Evolutionary conservation across 2,329 filamentous ascomycete species (phyloP), one percentile per base, ranked within the genome.

Genomic region (Xylariales sp.): DNA sequence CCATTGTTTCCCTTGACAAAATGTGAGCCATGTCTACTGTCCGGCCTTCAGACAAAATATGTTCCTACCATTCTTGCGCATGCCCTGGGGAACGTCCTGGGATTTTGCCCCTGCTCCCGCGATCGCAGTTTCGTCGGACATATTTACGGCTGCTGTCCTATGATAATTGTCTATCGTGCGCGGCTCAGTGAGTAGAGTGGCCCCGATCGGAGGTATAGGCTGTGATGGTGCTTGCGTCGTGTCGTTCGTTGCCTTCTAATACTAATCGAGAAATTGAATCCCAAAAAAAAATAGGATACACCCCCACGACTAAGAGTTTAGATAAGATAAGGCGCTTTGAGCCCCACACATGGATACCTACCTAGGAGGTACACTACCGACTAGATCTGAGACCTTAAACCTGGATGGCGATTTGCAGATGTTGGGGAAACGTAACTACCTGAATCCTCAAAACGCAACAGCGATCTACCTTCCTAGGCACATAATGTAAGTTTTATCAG

Each of bases 1-100:
- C 96, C 96, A 99, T 83, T 97, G 93, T 84, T 98, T 97, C 78
- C 96, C 96, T 97, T 77, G 50, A 62, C 64, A 62, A 60, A 61
- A 71, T 68, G 72, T 64, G 28, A 70, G 72, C 53, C 10, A 49
- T n/a, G 28, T 39, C 28, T 52, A 28, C 34, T 39, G 53, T 12
- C 23, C 30, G 3, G 10, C 28, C 34, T 48, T 41, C 0, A n/a
- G n/a, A 43, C 7, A 12, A 18, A 34, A 50, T 54, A 30, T 45
- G 23, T 67, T 75, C 82, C 71, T 83, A 95, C 93, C 93, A 83
- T 97, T 97, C 80, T 91, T 91, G 75, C 93, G 91, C 87, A 96
- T 91, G 71, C 90, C 93, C 80, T 81, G 82, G 64, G 77, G 76
- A 74, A 84, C 84, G 53, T 75, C 71, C 18, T 71, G 70, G 64